Conservation (phyloP, 768 basidiomycete genomes). For the Galerina sulciceps region DNA sequence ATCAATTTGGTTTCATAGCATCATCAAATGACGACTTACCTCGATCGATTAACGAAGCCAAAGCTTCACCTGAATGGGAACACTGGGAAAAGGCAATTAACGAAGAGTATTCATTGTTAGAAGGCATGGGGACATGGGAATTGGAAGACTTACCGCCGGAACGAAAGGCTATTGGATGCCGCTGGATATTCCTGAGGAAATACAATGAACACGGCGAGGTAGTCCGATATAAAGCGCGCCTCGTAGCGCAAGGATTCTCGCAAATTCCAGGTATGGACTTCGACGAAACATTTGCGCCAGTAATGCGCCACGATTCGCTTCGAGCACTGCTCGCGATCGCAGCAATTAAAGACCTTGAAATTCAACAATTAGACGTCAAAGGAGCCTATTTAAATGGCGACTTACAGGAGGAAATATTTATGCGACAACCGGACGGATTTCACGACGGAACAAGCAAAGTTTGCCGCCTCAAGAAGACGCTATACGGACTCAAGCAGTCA, state of each 20-base stretch:
- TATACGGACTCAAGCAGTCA: background rate
- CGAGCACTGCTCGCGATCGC: conserved; percentile 37
- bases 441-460: no score
- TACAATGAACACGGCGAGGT: conserved; percentile 34
- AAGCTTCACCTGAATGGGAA: background rate
- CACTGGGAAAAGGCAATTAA: conserved; percentile 31
- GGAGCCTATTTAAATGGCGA: conserved; percentile 30
- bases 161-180: conserved; percentile 26
- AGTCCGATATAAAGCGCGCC: conserved; percentile 33
- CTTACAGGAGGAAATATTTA: background rate
- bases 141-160: conserved; percentile 25
- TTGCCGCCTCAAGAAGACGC: background rate
- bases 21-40: background rate
- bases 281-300: conserved; percentile 31
- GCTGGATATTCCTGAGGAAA: conserved; percentile 41
- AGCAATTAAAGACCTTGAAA: conserved; percentile 33
- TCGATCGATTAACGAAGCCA: conserved; percentile 7
- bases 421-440: background rate
- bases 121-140: conserved; percentile 33
- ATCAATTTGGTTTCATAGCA: background rate
- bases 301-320: conserved; percentile 32
- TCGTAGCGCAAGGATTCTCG: conserved; percentile 38
- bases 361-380: conserved; percentile 46
- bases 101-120: conserved; percentile 27
- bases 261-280: conserved; percentile 44